Percentiles rank a stretch among this genome's conserved stretches.
Evolutionary conservation across 2,329 filamentous ascomycete genomes (phyloP).

Genomic region (Sarocladium strictum): DNA sequence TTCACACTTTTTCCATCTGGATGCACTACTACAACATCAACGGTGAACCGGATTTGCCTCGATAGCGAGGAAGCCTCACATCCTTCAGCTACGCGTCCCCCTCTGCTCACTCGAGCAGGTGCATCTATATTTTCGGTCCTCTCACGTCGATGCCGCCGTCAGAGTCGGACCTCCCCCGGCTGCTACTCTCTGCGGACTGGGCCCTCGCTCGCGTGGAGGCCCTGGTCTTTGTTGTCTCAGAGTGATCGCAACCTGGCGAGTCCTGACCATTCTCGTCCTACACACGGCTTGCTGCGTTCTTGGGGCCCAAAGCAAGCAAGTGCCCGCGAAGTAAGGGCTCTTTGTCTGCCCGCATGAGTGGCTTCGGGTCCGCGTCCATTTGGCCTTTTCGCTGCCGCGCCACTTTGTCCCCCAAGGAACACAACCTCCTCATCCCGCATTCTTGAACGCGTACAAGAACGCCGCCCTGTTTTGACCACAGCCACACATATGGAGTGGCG

Average conservation of each 20-base stretch:
- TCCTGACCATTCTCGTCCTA: not conserved
- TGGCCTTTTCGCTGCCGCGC: not conserved
- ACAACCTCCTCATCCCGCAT: not conserved
- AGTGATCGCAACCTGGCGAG: not conserved
- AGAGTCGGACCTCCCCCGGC: not conserved
- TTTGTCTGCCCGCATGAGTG: constrained; percentile 2
- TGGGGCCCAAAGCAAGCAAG: not conserved
- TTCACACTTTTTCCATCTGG: not conserved
- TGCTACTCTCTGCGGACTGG: not conserved
- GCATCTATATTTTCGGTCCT: not conserved
- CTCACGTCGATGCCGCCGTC: not conserved
- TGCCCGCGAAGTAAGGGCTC: not conserved
- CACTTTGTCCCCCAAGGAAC: not conserved
- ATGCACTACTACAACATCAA: not conserved
- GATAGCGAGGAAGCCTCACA: not conserved
- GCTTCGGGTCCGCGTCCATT: not conserved
- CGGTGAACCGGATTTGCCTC: not conserved
- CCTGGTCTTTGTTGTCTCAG: not conserved
- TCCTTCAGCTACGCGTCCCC: not conserved
- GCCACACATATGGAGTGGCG: not conserved
- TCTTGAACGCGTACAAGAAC: not conserved
- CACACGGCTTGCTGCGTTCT: not conserved
- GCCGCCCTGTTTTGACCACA: not conserved
- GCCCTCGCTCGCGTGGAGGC: not conserved
- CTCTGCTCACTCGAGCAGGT: not conserved